Percentiles rank a stretch among this genome's conserved stretches.
Conservation (phyloP, 2,329 filamentous ascomycete species). For the Neonectria coccinea region DNA sequence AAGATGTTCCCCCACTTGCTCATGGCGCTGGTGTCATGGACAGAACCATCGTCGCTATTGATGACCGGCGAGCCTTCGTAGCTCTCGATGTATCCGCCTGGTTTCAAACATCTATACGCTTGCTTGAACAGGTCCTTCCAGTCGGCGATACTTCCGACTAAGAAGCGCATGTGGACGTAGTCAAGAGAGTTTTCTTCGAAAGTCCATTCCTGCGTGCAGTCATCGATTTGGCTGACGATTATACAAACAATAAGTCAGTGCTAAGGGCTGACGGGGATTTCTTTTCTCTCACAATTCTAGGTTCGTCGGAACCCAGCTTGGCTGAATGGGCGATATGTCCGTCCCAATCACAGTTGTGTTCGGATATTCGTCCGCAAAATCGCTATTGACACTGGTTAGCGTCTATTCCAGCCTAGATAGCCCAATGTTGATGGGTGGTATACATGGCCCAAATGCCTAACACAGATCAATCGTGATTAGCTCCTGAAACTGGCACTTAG, state of each 20-base stretch:
- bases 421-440: too few species aligned
- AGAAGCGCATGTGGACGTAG: constrained; percentile 68
- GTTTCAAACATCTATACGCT: constrained; percentile 63
- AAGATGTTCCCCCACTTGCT: constrained; percentile 41
- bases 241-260: not conserved
- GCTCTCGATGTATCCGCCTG: constrained; percentile 60
- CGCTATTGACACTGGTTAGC: constrained; percentile 52
- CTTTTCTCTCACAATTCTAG: constrained; percentile 54
- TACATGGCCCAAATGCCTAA: constrained; percentile 57
- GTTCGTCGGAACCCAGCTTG: constrained; percentile 57
- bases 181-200: constrained; percentile 58
- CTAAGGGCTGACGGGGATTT: not conserved
- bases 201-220: constrained; percentile 47
- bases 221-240: constrained; percentile 34
- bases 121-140: constrained; percentile 66
- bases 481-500: too few species aligned
- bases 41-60: constrained; percentile 44
- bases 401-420: constrained; percentile 46
- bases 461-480: not conserved
- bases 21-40: constrained; percentile 39
- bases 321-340: constrained; percentile 68
- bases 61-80: constrained; percentile 39
- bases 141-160: constrained; percentile 66
- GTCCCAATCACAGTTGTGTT: constrained; percentile 60
- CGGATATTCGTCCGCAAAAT: constrained; percentile 58